Percentiles rank a stretch among this genome's conserved stretches.
phyloP scores from a whole-genome alignment of 2,329 filamentous ascomycete genomes.

The Drechslerella dactyloides region DNA sequence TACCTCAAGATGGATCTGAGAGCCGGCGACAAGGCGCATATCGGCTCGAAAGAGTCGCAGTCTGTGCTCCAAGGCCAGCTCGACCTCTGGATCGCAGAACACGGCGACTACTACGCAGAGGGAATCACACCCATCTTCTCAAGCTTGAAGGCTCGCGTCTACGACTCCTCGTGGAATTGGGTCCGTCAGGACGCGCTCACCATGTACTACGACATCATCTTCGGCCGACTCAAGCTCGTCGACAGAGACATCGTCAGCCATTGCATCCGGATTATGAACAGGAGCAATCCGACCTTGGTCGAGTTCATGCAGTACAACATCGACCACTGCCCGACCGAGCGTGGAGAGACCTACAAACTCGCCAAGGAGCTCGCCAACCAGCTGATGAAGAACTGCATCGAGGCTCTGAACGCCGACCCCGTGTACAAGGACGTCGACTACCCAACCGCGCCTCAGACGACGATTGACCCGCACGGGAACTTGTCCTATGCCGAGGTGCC shows the following conservation, averaged over 20 bases:
- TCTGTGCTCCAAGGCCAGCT: conserved; percentile 88
- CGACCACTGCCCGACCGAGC: conserved; percentile 94
- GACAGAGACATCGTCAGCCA: conserved; percentile 98
- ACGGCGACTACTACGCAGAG: conserved; percentile 92
- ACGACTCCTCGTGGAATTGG: conserved; percentile 99
- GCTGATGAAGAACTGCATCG: conserved; percentile 96
- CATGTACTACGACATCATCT: conserved; percentile 99
- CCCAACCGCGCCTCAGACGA: conserved; percentile 89
- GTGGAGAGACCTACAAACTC: conserved; percentile 96
- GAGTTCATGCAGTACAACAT: conserved; percentile 99
- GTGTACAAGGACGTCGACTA: conserved; percentile 95
- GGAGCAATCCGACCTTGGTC: conserved; percentile 90
- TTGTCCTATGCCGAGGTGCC: conserved; percentile 89
- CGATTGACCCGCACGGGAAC: conserved; percentile 89
- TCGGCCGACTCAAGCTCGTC: conserved; percentile 87
- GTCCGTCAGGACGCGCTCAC: conserved; percentile 93
- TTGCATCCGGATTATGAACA: conserved; percentile 99
- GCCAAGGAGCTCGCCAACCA: conserved; percentile 91
- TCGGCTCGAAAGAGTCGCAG: conserved; percentile 82
- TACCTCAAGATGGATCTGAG: conserved; percentile 97
- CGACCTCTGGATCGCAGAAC: conserved; percentile 92
- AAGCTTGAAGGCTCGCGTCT: conserved; percentile 88
- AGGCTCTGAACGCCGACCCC: conserved; percentile 80
- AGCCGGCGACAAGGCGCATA: conserved; percentile 91
- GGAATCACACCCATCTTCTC: conserved; percentile 96